phyloP scores from a whole-genome alignment of 139 green algal species.

The Deuterostichococcus epilithicus region DNA sequence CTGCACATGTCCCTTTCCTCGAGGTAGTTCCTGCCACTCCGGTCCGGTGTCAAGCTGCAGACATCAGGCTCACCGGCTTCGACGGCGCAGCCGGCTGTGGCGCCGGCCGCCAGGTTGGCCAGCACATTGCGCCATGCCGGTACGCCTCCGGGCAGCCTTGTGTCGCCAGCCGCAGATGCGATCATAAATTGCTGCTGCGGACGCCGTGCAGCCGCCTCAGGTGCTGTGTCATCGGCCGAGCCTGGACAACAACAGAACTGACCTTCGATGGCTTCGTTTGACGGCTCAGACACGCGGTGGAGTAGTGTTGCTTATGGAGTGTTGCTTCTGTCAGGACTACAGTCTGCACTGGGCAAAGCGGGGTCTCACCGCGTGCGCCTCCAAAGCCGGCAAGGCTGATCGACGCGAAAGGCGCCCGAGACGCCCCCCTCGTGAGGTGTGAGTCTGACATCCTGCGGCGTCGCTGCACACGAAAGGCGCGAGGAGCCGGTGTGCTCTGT shows the following conservation, averaged over 20 bases:
- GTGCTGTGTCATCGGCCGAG: no score
- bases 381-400: neutral
- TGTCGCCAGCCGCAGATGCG: neutral
- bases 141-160: slow-evolving; percentile 6
- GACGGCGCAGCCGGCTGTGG: slow-evolving; percentile 74
- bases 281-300: no score
- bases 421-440: neutral
- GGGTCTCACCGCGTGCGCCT: no score
- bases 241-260: no score
- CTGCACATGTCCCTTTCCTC: neutral
- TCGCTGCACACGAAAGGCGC: neutral
- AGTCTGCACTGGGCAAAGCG: no score
- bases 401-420: neutral
- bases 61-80: slow-evolving; percentile 59
- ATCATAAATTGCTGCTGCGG: neutral
- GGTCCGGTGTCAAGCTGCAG: neutral
- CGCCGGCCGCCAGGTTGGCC: slow-evolving; percentile 76
- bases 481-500: neutral
- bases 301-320: no score
- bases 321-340: no score
- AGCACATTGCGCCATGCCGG: slow-evolving; percentile 57
- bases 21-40: neutral
- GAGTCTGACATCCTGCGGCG: neutral
- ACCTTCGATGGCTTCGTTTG: no score
- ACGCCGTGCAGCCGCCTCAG: no score